Percentiles rank a stretch among this genome's conserved stretches.
Evolutionary conservation across 208 protist genomes (phyloP).

Genomic region (Wallacemonas sp.): DNA sequence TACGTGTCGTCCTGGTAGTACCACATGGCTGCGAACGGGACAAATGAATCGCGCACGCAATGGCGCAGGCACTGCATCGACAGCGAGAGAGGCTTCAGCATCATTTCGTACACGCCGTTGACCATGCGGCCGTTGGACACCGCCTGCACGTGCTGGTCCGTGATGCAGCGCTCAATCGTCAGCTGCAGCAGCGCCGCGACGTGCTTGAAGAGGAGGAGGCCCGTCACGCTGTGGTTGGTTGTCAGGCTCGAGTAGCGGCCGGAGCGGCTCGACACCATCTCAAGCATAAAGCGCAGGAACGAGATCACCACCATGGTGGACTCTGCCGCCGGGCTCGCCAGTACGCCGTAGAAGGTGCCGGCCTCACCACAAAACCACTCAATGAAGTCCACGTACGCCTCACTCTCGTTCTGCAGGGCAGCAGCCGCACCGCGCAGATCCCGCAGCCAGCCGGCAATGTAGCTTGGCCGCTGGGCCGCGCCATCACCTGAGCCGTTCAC

Average conservation of each 20-base stretch:
- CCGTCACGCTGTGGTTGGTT: slow-evolving; percentile 63
- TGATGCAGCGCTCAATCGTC: slow-evolving; percentile 69
- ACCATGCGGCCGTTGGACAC: slow-evolving; percentile 19
- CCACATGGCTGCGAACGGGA: slow-evolving; percentile 82
- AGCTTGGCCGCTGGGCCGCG: slow-evolving; percentile 46
- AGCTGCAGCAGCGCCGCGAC: slow-evolving; percentile 55
- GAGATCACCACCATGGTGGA: slow-evolving; percentile 68
- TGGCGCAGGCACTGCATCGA: slow-evolving; percentile 59
- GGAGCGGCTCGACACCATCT: slow-evolving; percentile 54
- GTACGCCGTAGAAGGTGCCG: slow-evolving; percentile 41
- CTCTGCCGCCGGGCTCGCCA: slow-evolving; percentile 37
- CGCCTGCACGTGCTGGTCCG: slow-evolving; percentile 50
- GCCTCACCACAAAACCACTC: slow-evolving; percentile 73
- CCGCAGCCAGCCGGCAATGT: slow-evolving; percentile 84
- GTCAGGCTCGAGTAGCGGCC: slow-evolving; percentile 43
- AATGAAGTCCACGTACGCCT: slow-evolving; percentile 49
- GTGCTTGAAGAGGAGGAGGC: slow-evolving; percentile 78
- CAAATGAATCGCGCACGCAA: slow-evolving; percentile 68
- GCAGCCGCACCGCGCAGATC: slow-evolving; percentile 74
- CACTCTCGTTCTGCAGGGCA: slow-evolving; percentile 43
- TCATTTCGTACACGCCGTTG: slow-evolving; percentile 56
- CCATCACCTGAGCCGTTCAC: slow-evolving; percentile 40
- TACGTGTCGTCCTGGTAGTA: slow-evolving; percentile 86
- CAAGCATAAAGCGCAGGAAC: slow-evolving; percentile 69
- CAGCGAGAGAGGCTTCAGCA: slow-evolving; percentile 81